Conservation (phyloP, 169 alveolate species). For the Theileria annulata region DNA sequence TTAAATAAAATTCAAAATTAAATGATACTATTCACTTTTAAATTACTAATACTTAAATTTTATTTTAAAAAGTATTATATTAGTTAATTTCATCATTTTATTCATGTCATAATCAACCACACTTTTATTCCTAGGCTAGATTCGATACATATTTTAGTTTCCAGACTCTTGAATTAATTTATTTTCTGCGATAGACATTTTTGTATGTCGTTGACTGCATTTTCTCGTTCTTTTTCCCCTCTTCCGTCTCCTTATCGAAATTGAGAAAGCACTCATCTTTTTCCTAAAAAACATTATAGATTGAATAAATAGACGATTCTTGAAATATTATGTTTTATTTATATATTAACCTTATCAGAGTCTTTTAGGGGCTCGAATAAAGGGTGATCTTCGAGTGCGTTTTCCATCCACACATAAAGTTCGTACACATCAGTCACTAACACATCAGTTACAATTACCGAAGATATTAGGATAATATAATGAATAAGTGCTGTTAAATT, state of each 20-base stretch:
- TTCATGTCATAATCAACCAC: slow-evolving; percentile 1
- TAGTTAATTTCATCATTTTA: not conserved
- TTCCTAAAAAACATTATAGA: not conserved
- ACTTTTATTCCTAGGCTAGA: not conserved
- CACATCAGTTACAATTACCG: not conserved
- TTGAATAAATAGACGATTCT: not conserved
- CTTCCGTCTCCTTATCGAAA: slow-evolving; percentile 23
- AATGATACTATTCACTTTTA: too few relatives aligned
- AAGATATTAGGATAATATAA: slow-evolving; percentile 2
- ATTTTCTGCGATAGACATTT: slow-evolving; percentile 9
- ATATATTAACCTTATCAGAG: slow-evolving; percentile 5
- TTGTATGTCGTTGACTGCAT: not conserved
- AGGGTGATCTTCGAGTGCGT: slow-evolving; percentile 31
- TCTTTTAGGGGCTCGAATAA: slow-evolving; percentile 1
- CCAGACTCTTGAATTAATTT: not conserved
- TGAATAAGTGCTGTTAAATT: too few relatives aligned
- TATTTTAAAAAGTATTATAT: not conserved
- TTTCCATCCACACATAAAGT: slow-evolving; percentile 74
- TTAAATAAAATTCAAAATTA: too few relatives aligned
- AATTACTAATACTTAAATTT: not conserved
- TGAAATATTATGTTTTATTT: not conserved
- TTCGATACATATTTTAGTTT: not conserved
- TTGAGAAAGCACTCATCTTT: slow-evolving; percentile 29
- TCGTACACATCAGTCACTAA: slow-evolving; percentile 85
- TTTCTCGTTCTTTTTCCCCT: slow-evolving; percentile 23